These are phyloP conservation scores for Vickermania ingenoplastis DNA, from an alignment of 208 protist species.

Conservation along the genomic window DNA sequence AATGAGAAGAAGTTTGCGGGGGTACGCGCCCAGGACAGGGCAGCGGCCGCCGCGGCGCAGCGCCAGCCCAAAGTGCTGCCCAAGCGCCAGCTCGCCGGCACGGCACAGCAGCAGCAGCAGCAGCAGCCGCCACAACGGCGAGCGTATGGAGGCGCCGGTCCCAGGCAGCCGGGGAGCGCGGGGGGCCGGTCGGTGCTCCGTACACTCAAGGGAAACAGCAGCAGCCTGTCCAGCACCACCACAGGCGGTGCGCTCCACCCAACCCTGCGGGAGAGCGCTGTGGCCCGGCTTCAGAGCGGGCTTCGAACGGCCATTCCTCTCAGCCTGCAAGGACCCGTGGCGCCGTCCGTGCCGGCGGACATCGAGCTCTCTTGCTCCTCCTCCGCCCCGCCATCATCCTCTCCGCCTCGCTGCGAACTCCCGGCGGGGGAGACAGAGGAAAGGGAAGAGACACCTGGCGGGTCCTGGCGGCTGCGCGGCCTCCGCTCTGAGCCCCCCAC, in stretches of 20 bases:
- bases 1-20: not conserved
- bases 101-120: no score
- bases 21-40: not conserved
- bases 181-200: not conserved
- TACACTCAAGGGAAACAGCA: not conserved
- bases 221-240: not conserved
- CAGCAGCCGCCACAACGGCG: no score
- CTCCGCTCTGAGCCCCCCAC: no score
- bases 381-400: no score
- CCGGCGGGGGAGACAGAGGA: no score
- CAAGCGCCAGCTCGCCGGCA: not conserved
- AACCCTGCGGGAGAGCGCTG: not conserved
- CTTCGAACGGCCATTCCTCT: not conserved
- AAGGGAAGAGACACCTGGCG: no score
- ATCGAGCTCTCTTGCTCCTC: no score
- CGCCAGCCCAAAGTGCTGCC: not conserved
- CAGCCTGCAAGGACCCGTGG: not conserved
- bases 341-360: no score
- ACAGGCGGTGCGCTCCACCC: no score
- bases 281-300: not conserved
- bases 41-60: not conserved
- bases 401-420: no score
- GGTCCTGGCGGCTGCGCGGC: no score
- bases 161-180: not conserved
- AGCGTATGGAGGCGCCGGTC: no score